Evolutionary conservation across 78 protist species (phyloP), one percentile per base, ranked within the genome.

Genomic region (Chrysochromulina tobinii): DNA sequence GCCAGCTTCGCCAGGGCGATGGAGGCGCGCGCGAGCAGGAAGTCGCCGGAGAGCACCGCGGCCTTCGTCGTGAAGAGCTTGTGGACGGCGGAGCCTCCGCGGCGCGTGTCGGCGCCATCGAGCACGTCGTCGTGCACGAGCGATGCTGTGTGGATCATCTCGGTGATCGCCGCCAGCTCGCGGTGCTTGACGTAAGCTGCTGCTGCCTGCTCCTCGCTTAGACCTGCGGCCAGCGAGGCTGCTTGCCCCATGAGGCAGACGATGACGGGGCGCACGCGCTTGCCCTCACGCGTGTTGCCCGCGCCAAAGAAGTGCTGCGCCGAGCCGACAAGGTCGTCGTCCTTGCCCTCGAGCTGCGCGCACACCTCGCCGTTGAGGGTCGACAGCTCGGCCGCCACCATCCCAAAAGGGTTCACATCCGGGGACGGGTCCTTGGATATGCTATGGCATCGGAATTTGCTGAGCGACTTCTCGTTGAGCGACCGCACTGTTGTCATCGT

Each of bases 71-170:
- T 7, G 85, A 18, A 77, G 38, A 7, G 14, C 61, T 21, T 12
- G 59, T 77, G 85, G 15, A 77, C 85, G 11, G 85, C 85, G 17
- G 59, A 5, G n/a, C 1, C 50, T 21, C 84, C 73, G 2, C 97
- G 50, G 9, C 97, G 89, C 12, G 94, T 92, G 51, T 89, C 93
- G 3, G 96, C 93, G 1, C 57, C 95, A 15, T 96, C 97, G 55
- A 96, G 83, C 0, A 97, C 95, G 75, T 97, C 98, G 75, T 97
- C 98, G 67, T 97, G 98, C 5, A 97, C 90, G 21, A 97, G 93
- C 67, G 95, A 89, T 38, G 98, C 97, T 25, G 97, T 95, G 90
- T 97, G 98, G 61, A 97, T 95, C 96, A 97, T 96, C 88, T 97
- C 98, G 14, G 96, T 92, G 67, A 96, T 89, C 69, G 81, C 94